Conservation (phyloP, 1,284 basidiomycete species). For the Apiotrichum gracile region DNA sequence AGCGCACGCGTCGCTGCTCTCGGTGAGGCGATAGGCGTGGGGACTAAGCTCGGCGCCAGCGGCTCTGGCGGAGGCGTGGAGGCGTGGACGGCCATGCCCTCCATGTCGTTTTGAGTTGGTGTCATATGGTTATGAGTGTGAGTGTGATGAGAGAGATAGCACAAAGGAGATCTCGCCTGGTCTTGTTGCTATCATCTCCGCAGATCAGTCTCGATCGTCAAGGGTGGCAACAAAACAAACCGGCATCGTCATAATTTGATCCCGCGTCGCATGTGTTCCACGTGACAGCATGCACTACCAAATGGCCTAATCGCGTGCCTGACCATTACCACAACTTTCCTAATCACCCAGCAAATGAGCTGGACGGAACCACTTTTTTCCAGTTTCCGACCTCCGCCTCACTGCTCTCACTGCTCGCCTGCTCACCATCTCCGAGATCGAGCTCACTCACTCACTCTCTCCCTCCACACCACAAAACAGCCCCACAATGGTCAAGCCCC, state of each 20-base stretch:
- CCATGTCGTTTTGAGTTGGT: background rate
- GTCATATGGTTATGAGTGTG: background rate
- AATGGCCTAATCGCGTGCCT: background rate
- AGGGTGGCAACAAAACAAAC: background rate
- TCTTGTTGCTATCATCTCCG: too few relatives aligned
- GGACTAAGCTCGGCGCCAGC: background rate
- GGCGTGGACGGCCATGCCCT: background rate
- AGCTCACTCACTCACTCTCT: background rate
- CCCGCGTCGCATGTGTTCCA: too few relatives aligned
- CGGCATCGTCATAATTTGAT: too few relatives aligned
- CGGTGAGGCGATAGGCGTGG: background rate
- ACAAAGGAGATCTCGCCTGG: too few relatives aligned
- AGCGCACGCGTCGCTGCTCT: too few relatives aligned
- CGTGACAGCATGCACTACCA: background rate
- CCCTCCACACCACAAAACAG: background rate
- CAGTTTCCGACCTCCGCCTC: background rate
- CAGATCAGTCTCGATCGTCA: too few relatives aligned
- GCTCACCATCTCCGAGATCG: background rate
- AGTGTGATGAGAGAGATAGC: background rate
- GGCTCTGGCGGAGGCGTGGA: background rate
- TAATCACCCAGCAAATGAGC: too few relatives aligned
- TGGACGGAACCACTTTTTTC: background rate
- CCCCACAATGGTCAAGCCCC: conserved; percentile 6
- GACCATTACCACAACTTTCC: too few relatives aligned
- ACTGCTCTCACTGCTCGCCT: too few relatives aligned